Evolutionary conservation across 257 asterid species (phyloP).

Genomic region (Solanum bulbocastanum): DNA sequence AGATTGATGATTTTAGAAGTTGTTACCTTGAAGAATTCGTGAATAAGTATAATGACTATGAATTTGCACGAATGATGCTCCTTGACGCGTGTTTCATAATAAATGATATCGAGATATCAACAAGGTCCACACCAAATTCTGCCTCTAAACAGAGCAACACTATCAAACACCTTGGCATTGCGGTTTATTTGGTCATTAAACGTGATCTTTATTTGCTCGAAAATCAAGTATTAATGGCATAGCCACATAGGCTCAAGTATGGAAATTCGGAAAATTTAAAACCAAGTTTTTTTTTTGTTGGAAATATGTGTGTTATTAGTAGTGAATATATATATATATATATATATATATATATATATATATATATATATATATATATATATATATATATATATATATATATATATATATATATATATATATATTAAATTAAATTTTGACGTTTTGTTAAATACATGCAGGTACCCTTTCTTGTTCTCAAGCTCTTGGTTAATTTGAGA

Average conservation of each 20-base stretch:
- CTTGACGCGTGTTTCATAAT: neutral
- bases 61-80: constrained; percentile 16
- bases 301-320: too few species aligned
- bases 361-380: too few species aligned
- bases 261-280: too few species aligned
- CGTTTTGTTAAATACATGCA: too few species aligned
- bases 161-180: neutral
- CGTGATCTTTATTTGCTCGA: neutral
- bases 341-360: too few species aligned
- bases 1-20: neutral
- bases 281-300: too few species aligned
- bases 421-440: too few species aligned
- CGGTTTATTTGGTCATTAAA: neutral
- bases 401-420: too few species aligned
- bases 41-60: neutral
- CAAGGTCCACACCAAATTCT: neutral
- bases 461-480: neutral
- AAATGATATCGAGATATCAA: neutral
- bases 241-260: neutral
- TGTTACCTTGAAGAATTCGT: constrained; percentile 4
- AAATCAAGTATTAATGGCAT: neutral
- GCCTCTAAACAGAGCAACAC: neutral
- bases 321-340: too few species aligned
- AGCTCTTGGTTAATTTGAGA: neutral
- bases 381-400: too few species aligned